Percentiles rank a stretch among this genome's conserved stretches.
These are phyloP conservation scores for Boletus reticuloceps DNA, from an alignment of 768 basidiomycete species.

Conservation along the genomic window DNA sequence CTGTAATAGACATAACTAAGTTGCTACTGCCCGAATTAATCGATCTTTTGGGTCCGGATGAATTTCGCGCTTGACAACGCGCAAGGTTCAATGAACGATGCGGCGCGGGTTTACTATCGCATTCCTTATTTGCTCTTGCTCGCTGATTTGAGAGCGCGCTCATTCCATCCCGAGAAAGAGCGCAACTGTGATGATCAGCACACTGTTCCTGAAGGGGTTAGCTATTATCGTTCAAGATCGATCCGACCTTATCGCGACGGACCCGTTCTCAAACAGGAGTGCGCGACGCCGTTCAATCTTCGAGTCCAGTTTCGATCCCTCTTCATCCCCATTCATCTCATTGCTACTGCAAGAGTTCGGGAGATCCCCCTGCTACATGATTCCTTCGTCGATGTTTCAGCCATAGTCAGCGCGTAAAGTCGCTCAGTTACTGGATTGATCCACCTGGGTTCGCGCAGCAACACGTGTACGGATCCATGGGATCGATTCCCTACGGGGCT, in stretches of 20 bases:
- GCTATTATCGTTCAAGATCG: slow-evolving; percentile 14
- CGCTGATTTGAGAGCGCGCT: background rate
- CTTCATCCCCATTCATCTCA: slow-evolving; percentile 4
- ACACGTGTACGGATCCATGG: slow-evolving; percentile 11
- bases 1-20: background rate
- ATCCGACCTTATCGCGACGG: slow-evolving; percentile 24
- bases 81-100: background rate
- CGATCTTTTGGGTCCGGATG: background rate
- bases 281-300: slow-evolving; percentile 16
- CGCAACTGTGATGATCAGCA: slow-evolving; percentile 11
- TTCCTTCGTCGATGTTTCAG: slow-evolving; percentile 5
- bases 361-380: background rate
- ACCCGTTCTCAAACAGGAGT: slow-evolving; percentile 1
- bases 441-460: background rate
- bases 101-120: background rate
- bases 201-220: slow-evolving; percentile 8
- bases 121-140: background rate
- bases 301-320: slow-evolving; percentile 1
- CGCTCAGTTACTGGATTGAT: background rate
- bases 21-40: background rate
- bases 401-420: background rate
- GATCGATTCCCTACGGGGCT: background rate
- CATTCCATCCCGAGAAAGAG: slow-evolving; percentile 1
- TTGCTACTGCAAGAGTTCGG: background rate
- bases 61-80: background rate